phyloP scores from a whole-genome alignment of 2,329 filamentous ascomycete species.

The Neonectria faginata region DNA sequence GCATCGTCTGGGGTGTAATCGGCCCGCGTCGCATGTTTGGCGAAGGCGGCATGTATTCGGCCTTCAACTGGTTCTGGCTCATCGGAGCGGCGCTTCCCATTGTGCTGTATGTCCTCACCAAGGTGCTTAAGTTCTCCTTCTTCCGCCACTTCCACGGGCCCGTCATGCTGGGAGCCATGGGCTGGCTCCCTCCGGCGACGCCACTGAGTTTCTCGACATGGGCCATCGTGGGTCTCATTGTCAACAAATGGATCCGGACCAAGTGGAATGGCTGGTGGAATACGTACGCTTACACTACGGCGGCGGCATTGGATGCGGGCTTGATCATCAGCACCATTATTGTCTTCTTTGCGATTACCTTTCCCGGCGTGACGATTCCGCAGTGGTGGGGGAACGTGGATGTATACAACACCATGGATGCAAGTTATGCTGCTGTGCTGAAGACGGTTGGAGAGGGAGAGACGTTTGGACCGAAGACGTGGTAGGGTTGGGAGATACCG shows the following conservation, averaged over 20 bases:
- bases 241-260: slow-evolving; percentile 67
- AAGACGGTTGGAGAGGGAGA: slow-evolving; percentile 59
- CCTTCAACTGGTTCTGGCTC: slow-evolving; percentile 66
- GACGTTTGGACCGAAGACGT: slow-evolving; percentile 67
- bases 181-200: slow-evolving; percentile 68
- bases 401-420: slow-evolving; percentile 67
- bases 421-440: slow-evolving; percentile 63
- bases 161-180: slow-evolving; percentile 67
- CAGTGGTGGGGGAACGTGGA: slow-evolving; percentile 56
- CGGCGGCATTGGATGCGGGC: slow-evolving; percentile 56
- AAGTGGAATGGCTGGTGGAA: slow-evolving; percentile 69
- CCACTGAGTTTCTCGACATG: slow-evolving; percentile 69
- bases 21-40: slow-evolving; percentile 68
- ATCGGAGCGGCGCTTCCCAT: slow-evolving; percentile 62
- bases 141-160: slow-evolving; percentile 67
- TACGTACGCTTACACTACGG: slow-evolving; percentile 54
- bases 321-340: slow-evolving; percentile 56
- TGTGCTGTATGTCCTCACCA: slow-evolving; percentile 57
- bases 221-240: slow-evolving; percentile 67
- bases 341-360: slow-evolving; percentile 58
- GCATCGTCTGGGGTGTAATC: slow-evolving; percentile 68
- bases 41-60: slow-evolving; percentile 61
- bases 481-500: slow-evolving; percentile 47
- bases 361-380: slow-evolving; percentile 58
- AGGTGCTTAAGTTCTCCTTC: slow-evolving; percentile 44